Evolutionary conservation across 2,329 filamentous ascomycete genomes (phyloP), one percentile per base, ranked within the genome.

Genomic region (Pyricularia sp.): DNA sequence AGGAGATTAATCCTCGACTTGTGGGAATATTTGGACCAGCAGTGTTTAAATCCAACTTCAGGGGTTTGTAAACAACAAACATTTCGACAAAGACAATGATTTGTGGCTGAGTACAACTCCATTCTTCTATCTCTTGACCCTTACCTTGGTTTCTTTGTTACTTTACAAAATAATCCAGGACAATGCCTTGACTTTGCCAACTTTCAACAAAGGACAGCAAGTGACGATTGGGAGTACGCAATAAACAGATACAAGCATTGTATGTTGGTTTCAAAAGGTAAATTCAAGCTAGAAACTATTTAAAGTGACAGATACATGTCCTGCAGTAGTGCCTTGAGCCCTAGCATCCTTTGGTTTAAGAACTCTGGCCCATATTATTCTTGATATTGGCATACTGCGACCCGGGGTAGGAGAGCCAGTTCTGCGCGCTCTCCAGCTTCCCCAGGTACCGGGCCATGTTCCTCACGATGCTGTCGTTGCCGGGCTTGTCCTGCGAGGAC

Each of bases 401-500:
- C 58, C 77, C 77, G 1, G 85, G 84, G 72, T 85, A 89, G 70
- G 73, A 77, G 65, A 89, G 76, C 69, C 79, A 75, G 73, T 89
- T 89, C 71, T 81, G 73, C 5, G 75, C 79, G 25, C 76, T 76
- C 64, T 86, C 83, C 7, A 86, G 75, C 4, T 80, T 78, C 23
- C 80, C 80, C 17, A 83, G 78, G 4, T 74, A 77, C 5, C 76
- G 75, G 55, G 79, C 81, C 66, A 77, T 75, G 6, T 83, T 83
- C 58, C 77, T 74, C 69, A 91, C 89, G 73, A 95, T 79, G 71
- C 88, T 91, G 3, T 84, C 83, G 14, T 78, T 78, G n/a, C 84
- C 86, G 4, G 75, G 82, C 73, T 84, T 84, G 77, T 95, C 92
- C 5, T 84, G 87, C 70, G 88, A 92, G 14, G 86, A 88, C 77